Evolutionary conservation across 495 filamentous ascomycete species (phyloP).

Genomic region (Neurospora sp.): DNA sequence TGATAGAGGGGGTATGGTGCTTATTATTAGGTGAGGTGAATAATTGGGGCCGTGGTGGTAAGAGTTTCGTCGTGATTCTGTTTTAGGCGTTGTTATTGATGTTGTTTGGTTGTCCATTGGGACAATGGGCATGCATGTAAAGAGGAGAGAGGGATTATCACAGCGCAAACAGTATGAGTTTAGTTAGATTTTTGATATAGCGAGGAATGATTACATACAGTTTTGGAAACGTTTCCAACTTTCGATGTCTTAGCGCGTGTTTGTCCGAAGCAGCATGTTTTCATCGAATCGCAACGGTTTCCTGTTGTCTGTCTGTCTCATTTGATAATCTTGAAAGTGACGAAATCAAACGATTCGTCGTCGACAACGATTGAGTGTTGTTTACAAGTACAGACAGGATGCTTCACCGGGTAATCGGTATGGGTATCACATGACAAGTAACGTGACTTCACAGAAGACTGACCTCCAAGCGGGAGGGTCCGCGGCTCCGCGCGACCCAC

Average conservation of each 20-base stretch:
- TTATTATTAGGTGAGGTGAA: slow-evolving; percentile 53
- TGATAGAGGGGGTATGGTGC: slow-evolving; percentile 85
- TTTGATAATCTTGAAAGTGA: no score
- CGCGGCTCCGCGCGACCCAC: not conserved
- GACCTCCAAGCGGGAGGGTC: not conserved
- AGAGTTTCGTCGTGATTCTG: not conserved
- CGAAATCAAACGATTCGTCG: not conserved
- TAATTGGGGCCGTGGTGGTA: not conserved
- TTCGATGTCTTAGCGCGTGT: no score
- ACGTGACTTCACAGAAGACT: not conserved
- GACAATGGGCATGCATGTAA: not conserved
- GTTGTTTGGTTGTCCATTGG: not conserved
- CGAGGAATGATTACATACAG: not conserved
- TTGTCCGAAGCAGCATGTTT: no score
- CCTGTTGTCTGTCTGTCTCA: no score
- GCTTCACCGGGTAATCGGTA: not conserved
- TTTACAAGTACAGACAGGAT: not conserved
- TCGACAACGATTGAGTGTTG: not conserved
- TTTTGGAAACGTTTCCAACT: not conserved
- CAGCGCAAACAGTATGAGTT: not conserved
- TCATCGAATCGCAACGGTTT: no score
- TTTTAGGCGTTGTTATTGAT: not conserved
- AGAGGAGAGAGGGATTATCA: not conserved
- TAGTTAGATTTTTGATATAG: not conserved
- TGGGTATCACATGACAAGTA: not conserved